These are phyloP conservation scores for Kluyveromyces wickerhamii DNA, from an alignment of 805 yeast genomes.

Conservation along the genomic window DNA sequence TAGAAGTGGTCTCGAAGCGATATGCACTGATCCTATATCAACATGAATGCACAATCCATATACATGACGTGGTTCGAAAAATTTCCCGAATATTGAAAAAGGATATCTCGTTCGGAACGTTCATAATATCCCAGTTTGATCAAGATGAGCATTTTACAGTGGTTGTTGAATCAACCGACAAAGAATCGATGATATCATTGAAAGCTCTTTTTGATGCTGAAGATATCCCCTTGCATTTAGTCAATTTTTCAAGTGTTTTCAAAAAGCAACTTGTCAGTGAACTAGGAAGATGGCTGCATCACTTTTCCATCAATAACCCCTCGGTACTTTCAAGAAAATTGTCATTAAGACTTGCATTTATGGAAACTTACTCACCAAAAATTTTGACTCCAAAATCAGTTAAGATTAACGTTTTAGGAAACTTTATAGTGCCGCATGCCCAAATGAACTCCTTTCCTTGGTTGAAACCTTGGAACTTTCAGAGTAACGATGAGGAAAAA, in stretches of 20 bases:
- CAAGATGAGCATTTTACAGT: conserved; percentile 16
- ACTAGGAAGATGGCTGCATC: conserved; percentile 19
- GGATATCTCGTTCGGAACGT: conserved; percentile 21
- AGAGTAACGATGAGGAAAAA: conserved; percentile 10
- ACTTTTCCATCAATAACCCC: conserved; percentile 9
- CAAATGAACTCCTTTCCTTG: conserved; percentile 18
- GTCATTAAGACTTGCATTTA: conserved; percentile 17
- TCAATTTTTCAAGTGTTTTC: conserved; percentile 19
- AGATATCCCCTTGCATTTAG: conserved; percentile 17
- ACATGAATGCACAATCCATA: conserved; percentile 19
- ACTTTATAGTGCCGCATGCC: conserved; percentile 21
- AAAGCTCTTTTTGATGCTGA: conserved; percentile 14
- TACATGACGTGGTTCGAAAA: conserved; percentile 20
- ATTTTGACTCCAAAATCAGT: conserved; percentile 11
- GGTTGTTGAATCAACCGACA: conserved; percentile 15
- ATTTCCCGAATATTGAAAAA: conserved; percentile 18
- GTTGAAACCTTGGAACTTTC: conserved; percentile 24
- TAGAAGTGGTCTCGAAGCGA: conserved; percentile 5
- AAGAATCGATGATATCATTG: conserved; percentile 12
- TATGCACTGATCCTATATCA: conserved; percentile 25
- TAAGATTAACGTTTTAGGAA: conserved; percentile 24
- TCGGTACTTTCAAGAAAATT: conserved; percentile 8
- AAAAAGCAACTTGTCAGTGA: conserved; percentile 20
- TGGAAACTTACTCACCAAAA: conserved; percentile 20
- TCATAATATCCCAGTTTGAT: conserved; percentile 15